Evolutionary conservation across 2,329 filamentous ascomycete species (phyloP), one percentile per base, ranked within the genome.

Genomic region (Penicillium sp.): DNA sequence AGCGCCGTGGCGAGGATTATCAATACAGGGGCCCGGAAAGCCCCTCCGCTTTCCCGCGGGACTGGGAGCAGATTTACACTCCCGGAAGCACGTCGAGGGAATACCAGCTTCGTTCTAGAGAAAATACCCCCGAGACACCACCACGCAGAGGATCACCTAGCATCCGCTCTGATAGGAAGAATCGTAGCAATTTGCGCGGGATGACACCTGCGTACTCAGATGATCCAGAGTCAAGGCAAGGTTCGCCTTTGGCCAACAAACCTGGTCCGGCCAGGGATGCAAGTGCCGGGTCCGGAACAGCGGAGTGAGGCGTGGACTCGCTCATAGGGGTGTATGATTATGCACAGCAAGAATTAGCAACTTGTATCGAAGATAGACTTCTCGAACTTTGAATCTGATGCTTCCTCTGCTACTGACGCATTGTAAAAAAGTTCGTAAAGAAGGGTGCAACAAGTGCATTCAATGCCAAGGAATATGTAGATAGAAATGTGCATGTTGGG

Each of bases 1-100:
- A 89, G 65, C 76, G 78, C 10, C 75, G 83, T 2, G 84, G 84
- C 2, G 86, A 89, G 63, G 84, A 85, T n/a, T 87, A 88, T 58
- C 78, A 85, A 41, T 80, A 82, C 47, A 61, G 58, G 69, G 67
- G 48, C 41, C 51, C 51, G 29, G 65, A 56, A 7, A 62, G 62
- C 26, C 66, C 66, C 7, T 54, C 61, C n/a, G 49, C 63, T 4
- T 66, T 61, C 45, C 49, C 55, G 1, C 56, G 63, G 24, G 62
- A 64, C 10, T 52, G 52, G 12, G 62, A 67, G 13, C 59, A 63
- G n/a, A 58, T 61, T 3, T 64, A 63, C 39, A 68, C 65, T 10
- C 68, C 69, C 17, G 64, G 51, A 20, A 63, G 64, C 17, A 51
- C 54, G 24, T 32, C 56, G 12, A 62, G 58, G 36, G 64, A 54